Percentiles rank a stretch among this genome's conserved stretches.
phyloP scores from a whole-genome alignment of 768 basidiomycete genomes.

The Strobilomyces echinocephalus region DNA sequence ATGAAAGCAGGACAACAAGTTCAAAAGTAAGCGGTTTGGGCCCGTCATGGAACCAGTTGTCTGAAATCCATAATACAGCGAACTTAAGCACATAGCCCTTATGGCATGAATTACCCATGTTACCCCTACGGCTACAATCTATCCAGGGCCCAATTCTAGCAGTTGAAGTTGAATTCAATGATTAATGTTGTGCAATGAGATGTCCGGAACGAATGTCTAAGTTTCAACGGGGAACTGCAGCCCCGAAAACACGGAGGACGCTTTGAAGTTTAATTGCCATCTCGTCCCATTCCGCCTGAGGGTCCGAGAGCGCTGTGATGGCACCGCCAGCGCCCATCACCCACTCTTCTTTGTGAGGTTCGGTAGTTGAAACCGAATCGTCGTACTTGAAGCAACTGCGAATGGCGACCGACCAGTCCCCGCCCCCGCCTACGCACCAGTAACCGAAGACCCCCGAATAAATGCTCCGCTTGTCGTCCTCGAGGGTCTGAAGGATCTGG shows the following conservation, averaged over 20 bases:
- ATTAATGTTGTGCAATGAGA: neutral
- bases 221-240: conserved; percentile 21
- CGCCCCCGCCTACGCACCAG: conserved; percentile 81
- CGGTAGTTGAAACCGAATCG: conserved; percentile 22
- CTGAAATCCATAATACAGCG: conserved; percentile 40
- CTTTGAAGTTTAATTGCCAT: conserved; percentile 84
- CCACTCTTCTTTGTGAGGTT: conserved; percentile 51
- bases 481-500: conserved; percentile 79
- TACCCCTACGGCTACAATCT: neutral
- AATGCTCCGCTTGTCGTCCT: conserved; percentile 64
- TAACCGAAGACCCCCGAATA: conserved; percentile 96
- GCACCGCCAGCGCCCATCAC: conserved; percentile 90
- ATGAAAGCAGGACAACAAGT: conserved; percentile 93
- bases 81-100: conserved; percentile 75
- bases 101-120: conserved; percentile 49
- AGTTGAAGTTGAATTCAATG: conserved; percentile 38
- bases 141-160: neutral
- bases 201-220: neutral
- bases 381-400: conserved; percentile 84
- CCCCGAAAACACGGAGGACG: conserved; percentile 62
- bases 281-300: conserved; percentile 90
- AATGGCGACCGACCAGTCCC: conserved; percentile 93
- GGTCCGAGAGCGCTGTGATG: conserved; percentile 87
- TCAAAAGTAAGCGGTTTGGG: conserved; percentile 50
- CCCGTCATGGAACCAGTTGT: neutral